Percentiles rank a stretch among this genome's conserved stretches.
These are phyloP conservation scores for Selaginella tamariscina DNA, from an alignment of 75 land plant genomes.

Conservation along the genomic window DNA sequence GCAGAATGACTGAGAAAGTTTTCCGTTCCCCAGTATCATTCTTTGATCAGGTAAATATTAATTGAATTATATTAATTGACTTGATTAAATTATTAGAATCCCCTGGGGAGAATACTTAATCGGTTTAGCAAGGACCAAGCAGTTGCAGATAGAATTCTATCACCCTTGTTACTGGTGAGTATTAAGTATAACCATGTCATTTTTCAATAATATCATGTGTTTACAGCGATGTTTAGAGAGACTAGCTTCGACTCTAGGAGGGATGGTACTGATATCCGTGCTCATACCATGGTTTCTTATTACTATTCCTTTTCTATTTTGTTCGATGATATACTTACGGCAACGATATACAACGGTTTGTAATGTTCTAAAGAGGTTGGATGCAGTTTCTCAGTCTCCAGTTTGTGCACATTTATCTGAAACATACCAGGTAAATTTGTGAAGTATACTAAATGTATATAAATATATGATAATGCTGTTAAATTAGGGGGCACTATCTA, in stretches of 20 bases:
- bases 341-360: constrained; percentile 22
- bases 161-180: constrained; percentile 18
- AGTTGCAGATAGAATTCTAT: constrained; percentile 22
- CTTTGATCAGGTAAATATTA: constrained; percentile 23
- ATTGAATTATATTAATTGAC: neutral
- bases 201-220: neutral
- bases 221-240: constrained; percentile 21
- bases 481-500: constrained; percentile 25
- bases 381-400: constrained; percentile 25
- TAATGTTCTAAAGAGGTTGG: constrained; percentile 22
- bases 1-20: constrained; percentile 23
- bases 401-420: constrained; percentile 25
- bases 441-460: too few relatives aligned
- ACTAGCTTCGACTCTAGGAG: constrained; percentile 14
- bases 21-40: constrained; percentile 26
- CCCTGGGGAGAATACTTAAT: constrained; percentile 25
- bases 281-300: constrained; percentile 29
- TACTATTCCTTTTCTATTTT: constrained; percentile 16
- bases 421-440: constrained; percentile 21
- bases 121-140: constrained; percentile 31
- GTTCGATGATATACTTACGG: constrained; percentile 16
- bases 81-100: constrained; percentile 15
- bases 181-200: neutral
- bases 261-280: constrained; percentile 15
- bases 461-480: too few relatives aligned